Percentiles rank a stretch among this genome's conserved stretches.
Evolutionary conservation across 306 rosid species (phyloP).

Genomic region (Sechiopsis laciniata): DNA sequence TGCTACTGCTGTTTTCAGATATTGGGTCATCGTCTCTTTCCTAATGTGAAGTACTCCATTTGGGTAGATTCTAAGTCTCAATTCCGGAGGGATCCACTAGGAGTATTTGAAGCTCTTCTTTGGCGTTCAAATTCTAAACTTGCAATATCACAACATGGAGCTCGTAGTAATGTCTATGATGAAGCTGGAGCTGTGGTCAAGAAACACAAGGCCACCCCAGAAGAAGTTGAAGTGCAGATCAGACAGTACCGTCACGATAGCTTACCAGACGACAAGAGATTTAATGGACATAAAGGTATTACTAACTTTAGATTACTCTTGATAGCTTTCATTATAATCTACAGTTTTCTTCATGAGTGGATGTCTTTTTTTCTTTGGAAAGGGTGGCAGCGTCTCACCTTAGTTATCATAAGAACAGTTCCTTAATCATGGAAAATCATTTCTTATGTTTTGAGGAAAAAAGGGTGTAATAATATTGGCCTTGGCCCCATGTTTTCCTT

Average conservation of each 20-base stretch:
- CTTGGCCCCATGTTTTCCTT: too few species aligned
- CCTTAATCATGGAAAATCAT: neutral
- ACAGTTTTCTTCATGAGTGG: neutral
- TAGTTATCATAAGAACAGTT: neutral
- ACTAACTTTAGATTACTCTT: neutral
- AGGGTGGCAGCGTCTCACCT: neutral
- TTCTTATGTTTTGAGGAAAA: neutral
- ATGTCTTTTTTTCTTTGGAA: neutral
- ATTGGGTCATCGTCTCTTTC: constrained; percentile 91
- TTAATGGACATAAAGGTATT: constrained; percentile 84
- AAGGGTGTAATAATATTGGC: neutral
- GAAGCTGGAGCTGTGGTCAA: constrained; percentile 91
- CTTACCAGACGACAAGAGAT: constrained; percentile 73
- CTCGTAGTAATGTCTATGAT: constrained; percentile 86
- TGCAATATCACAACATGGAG: constrained; percentile 97
- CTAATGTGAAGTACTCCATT: constrained; percentile 79
- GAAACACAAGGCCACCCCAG: constrained; percentile 93
- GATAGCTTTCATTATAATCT: neutral
- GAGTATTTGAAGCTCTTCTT: constrained; percentile 85
- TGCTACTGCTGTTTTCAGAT: constrained; percentile 43
- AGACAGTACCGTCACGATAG: constrained; percentile 67
- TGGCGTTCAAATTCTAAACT: constrained; percentile 71
- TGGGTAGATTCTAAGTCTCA: constrained; percentile 98
- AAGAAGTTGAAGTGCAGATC: constrained; percentile 85
- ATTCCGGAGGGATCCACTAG: constrained; percentile 89